Base-by-base conservation (phyloP, 1,284 basidiomycete genomes). In the Fomes fomentarius region DNA sequence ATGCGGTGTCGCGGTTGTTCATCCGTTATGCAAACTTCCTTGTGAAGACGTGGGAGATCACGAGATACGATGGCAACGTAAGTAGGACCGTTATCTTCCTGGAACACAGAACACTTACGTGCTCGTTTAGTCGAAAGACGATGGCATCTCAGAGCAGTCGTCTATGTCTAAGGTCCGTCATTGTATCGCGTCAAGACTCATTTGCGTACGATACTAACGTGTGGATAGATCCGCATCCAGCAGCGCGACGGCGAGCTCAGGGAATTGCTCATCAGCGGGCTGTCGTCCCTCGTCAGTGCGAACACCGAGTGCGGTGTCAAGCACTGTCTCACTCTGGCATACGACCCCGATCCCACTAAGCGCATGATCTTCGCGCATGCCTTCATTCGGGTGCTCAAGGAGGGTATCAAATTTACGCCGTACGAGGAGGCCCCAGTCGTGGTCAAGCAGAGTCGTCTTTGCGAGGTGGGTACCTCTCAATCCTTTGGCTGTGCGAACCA, bases 241-340 rank as follows among this genome's bases (percentile, higher is more conserved):
- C 78, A 81, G 50, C 76, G 81, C 69, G 82, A 85, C 60, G 76
- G 80, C 2, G 82, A 87, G 52, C 71, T 91, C 28, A 80, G 86
- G 15, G 89, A 92, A 54, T 70, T 90, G 26, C 82, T 91, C 43
- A 86, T 94, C 53, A 81, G 83, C 7, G 92, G 91, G 0, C 80
- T 96, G 3, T 84, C 93, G 0, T 85, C 94, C 59, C 76, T 96
- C 6, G 84, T 96, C 52, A 85, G 83, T 24, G 84, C 93, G 17
- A 97, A 96, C 66, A 89, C 92, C 28, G 92, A 96, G 65, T 89
- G 85, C 60, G 94, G 93, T 12, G 84, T 96, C 63, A 94, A 95
- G 70, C 92, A 94, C 69, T 94, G 91, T 65, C 81, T 96, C 25
- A 76, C 85, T 1, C 74, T 93, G 51, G 92, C 90, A 3, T 95